Conservation (phyloP, 345 rosid genomes). For the Aegle marmelos region DNA sequence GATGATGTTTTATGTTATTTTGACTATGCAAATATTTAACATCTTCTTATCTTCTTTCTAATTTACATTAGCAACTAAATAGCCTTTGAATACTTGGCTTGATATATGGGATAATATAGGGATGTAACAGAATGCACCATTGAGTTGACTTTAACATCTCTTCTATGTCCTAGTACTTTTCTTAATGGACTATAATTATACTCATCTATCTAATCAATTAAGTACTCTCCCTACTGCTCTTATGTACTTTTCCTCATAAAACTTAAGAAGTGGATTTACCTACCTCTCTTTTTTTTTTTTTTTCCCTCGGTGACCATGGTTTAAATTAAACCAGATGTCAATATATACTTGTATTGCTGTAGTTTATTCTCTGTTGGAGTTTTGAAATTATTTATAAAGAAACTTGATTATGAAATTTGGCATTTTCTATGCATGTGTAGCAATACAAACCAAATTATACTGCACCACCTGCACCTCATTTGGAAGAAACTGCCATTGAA, state of each 20-base stretch:
- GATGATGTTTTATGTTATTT: background rate
- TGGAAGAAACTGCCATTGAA: slow-evolving; percentile 78
- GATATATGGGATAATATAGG: background rate
- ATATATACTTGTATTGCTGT: background rate
- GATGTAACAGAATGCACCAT: background rate
- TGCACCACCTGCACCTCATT: slow-evolving; percentile 55
- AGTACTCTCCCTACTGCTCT: background rate
- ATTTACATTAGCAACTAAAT: background rate
- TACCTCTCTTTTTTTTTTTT: background rate
- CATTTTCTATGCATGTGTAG: slow-evolving; percentile 36
- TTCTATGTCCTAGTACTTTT: background rate
- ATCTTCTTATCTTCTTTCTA: background rate
- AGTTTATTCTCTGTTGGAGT: background rate
- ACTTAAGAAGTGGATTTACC: background rate
- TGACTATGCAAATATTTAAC: background rate
- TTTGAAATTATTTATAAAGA: background rate
- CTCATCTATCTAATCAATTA: background rate
- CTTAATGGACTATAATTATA: background rate
- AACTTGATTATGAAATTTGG: background rate
- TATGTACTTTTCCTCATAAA: background rate
- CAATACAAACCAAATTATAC: slow-evolving; percentile 83
- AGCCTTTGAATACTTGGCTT: background rate
- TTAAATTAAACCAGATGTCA: background rate
- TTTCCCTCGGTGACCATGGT: background rate
- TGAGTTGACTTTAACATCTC: background rate